Percentiles rank a stretch among this genome's conserved stretches.
Evolutionary conservation across 2,329 filamentous ascomycete species (phyloP).

Genomic region (Didymella segeticola): DNA sequence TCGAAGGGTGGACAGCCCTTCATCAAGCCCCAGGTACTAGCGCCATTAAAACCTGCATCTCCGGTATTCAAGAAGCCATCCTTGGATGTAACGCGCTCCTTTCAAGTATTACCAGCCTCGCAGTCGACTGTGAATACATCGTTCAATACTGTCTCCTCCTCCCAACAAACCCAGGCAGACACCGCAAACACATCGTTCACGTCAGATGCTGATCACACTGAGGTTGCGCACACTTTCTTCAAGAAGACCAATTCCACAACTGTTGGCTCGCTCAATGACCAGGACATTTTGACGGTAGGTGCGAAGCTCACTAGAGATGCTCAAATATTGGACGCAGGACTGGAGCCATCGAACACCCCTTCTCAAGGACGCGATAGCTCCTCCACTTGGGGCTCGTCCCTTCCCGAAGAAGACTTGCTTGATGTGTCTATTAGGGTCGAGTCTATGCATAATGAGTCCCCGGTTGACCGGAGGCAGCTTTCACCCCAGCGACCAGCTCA

Average conservation of each 20-base stretch:
- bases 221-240: not conserved
- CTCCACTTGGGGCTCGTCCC: slow-evolving; percentile 34
- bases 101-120: slow-evolving; percentile 15
- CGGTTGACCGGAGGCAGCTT: not conserved
- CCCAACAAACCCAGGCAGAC: slow-evolving; percentile 28
- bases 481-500: not conserved
- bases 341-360: slow-evolving; percentile 7
- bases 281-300: slow-evolving; percentile 15
- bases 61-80: slow-evolving; percentile 33
- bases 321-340: slow-evolving; percentile 1
- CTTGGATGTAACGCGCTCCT: slow-evolving; percentile 28
- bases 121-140: slow-evolving; percentile 32
- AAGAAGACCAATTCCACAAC: slow-evolving; percentile 31
- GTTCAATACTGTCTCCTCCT: slow-evolving; percentile 32
- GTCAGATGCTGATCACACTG: slow-evolving; percentile 17
- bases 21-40: slow-evolving; percentile 1
- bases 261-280: slow-evolving; percentile 27
- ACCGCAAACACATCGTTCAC: slow-evolving; percentile 38
- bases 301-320: slow-evolving; percentile 13
- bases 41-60: not conserved
- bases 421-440: slow-evolving; percentile 25
- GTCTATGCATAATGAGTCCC: not conserved
- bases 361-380: slow-evolving; percentile 27
- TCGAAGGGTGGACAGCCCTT: slow-evolving; percentile 34
- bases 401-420: slow-evolving; percentile 31